Evolutionary conservation across 1,284 basidiomycete genomes (phyloP).

Genomic region (Vanrija sp.): DNA sequence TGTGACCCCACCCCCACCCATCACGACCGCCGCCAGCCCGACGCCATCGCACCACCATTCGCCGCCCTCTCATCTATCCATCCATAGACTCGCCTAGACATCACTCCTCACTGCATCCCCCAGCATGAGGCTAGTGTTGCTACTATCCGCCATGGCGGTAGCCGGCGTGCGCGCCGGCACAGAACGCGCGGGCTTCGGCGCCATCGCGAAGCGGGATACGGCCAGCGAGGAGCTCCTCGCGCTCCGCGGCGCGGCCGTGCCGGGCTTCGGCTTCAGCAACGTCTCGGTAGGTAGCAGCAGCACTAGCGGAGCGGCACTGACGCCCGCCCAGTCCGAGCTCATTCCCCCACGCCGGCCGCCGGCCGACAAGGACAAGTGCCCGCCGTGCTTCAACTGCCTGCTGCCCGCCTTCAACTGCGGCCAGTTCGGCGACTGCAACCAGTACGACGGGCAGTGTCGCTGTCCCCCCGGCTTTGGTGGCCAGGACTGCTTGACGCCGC

Average conservation of each 20-base stretch:
- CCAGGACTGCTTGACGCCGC: slow-evolving; percentile 77
- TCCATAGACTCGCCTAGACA: too few species aligned
- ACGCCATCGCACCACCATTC: too few species aligned
- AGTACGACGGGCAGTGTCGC: slow-evolving; percentile 83
- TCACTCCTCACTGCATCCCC: too few species aligned
- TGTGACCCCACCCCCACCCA: too few species aligned
- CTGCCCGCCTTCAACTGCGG: slow-evolving; percentile 77
- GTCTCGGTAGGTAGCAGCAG: not conserved
- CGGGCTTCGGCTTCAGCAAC: not conserved
- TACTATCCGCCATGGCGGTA: too few species aligned
- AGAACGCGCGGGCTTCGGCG: not conserved
- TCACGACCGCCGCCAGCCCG: too few species aligned
- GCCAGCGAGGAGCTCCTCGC: slow-evolving; percentile 17
- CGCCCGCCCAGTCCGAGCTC: slow-evolving; percentile 3
- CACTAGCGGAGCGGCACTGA: not conserved
- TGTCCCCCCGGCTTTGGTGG: slow-evolving; percentile 89
- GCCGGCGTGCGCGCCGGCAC: too few species aligned
- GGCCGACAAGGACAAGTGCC: slow-evolving; percentile 35
- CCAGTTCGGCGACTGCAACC: slow-evolving; percentile 78
- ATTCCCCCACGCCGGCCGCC: slow-evolving; percentile 23
- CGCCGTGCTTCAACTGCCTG: slow-evolving; percentile 78
- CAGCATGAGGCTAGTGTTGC: too few species aligned
- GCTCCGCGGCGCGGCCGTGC: slow-evolving; percentile 10
- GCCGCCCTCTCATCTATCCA: too few species aligned
- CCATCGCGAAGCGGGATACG: not conserved